Percentiles rank a stretch among this genome's conserved stretches.
Conservation (phyloP, 1,139 yeast species). For the Scheffersomyces segobiensis region DNA sequence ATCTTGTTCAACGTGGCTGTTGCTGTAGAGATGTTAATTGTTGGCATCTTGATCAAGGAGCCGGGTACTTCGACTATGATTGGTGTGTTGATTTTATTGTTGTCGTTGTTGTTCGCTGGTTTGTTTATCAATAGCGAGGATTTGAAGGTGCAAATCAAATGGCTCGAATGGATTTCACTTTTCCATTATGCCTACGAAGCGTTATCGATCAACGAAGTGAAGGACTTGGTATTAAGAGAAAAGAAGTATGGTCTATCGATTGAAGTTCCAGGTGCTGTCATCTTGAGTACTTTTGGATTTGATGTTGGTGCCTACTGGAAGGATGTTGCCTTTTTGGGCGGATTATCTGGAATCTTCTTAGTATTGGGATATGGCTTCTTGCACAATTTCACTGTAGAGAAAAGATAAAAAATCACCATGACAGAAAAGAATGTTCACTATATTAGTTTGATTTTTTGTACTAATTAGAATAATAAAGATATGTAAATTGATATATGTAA, state of each 20-base stretch:
- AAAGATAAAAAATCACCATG: conserved; percentile 41
- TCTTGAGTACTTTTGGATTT: conserved; percentile 92
- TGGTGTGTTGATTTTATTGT: conserved; percentile 79
- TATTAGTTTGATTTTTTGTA: not conserved
- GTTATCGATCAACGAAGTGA: conserved; percentile 89
- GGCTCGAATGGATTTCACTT: conserved; percentile 82
- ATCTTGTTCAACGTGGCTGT: conserved; percentile 85
- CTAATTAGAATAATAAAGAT: not conserved
- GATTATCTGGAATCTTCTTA: conserved; percentile 54
- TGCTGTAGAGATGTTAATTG: conserved; percentile 78
- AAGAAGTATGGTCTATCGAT: conserved; percentile 89
- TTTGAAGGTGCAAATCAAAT: conserved; percentile 67
- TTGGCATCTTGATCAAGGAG: conserved; percentile 83
- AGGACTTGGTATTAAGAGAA: conserved; percentile 78
- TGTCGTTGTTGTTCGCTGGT: conserved; percentile 90
- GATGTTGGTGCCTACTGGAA: conserved; percentile 71
- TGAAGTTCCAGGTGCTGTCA: conserved; percentile 98
- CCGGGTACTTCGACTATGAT: conserved; percentile 92
- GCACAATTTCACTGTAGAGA: conserved; percentile 73
- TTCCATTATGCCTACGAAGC: conserved; percentile 97
- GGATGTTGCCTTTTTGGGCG: conserved; percentile 58
- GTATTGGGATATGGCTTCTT: conserved; percentile 73
- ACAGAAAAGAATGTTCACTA: not conserved
- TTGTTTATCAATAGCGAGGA: conserved; percentile 82
- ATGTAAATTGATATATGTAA: not conserved